A percentile compares a stretch with the other conserved stretches of the same genome.
These are phyloP conservation scores for Colletotrichum sp. DNA, from an alignment of 2,329 filamentous ascomycete genomes.

Conservation along the genomic window DNA sequence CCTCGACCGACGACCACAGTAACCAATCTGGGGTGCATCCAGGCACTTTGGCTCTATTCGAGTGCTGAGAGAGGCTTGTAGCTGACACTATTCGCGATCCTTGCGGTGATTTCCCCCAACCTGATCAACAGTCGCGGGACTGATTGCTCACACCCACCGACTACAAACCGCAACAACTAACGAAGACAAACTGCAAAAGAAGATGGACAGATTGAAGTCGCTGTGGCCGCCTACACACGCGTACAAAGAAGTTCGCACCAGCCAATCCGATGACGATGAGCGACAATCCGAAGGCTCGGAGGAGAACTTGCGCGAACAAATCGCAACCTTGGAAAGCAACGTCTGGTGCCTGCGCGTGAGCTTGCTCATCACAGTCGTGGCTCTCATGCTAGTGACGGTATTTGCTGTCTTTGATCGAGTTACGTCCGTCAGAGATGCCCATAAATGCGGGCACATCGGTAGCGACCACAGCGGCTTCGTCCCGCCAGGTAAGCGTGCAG, in stretches of 20 bases:
- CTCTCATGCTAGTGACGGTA: neutral
- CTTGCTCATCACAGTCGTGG: neutral
- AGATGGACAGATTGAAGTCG: neutral
- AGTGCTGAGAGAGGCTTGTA: neutral
- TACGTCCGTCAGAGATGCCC: neutral
- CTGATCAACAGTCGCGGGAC: neutral
- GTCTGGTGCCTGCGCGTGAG: conserved; percentile 3
- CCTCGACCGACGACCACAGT: neutral
- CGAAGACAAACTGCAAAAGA: neutral
- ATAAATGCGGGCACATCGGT: neutral
- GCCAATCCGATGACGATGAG: conserved; percentile 7
- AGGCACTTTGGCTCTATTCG: neutral
- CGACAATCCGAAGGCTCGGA: neutral
- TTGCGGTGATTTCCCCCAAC: neutral
- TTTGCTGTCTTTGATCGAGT: neutral
- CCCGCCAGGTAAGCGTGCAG: neutral
- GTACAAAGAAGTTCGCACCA: neutral
- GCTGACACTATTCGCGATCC: neutral
- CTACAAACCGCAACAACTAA: no score
- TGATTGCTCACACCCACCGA: neutral
- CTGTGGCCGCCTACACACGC: neutral
- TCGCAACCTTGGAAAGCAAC: neutral
- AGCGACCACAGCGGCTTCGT: conserved; percentile 12
- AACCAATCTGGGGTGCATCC: rapidly evolving
- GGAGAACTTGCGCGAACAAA: neutral